phyloP scores from a whole-genome alignment of 2,329 filamentous ascomycete species.

The Paraconiothyrium sp. region DNA sequence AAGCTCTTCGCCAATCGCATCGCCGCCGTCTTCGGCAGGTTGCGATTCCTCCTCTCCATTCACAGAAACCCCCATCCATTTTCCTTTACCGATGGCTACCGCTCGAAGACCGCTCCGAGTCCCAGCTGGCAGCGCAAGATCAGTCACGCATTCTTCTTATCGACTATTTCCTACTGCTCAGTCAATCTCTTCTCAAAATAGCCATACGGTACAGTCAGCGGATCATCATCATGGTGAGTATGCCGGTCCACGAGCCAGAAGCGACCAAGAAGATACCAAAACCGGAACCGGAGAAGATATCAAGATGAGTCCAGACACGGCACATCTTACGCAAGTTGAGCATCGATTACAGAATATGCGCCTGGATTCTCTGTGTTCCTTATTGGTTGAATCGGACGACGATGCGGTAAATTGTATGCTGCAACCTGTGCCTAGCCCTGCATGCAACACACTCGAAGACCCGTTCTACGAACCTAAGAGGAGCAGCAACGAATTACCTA shows the following conservation, averaged over 20 bases:
- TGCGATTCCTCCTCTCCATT: slow-evolving; percentile 56
- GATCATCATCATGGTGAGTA: slow-evolving; percentile 64
- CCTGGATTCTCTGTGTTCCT: slow-evolving; percentile 43
- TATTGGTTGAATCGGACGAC: slow-evolving; percentile 45
- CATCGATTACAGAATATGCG: slow-evolving; percentile 33
- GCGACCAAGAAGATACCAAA: slow-evolving; percentile 15
- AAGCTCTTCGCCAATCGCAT: slow-evolving; percentile 39
- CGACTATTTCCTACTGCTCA: slow-evolving; percentile 46
- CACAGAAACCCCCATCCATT: slow-evolving; percentile 53
- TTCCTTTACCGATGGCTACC: slow-evolving; percentile 47
- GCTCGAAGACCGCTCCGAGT: slow-evolving; percentile 32
- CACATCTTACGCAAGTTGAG: slow-evolving; percentile 31
- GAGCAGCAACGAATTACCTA: slow-evolving; percentile 6
- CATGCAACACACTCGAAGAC: slow-evolving; percentile 28
- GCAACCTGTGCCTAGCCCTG: slow-evolving; percentile 54
- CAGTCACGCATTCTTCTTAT: slow-evolving; percentile 42
- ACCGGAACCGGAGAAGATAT: slow-evolving; percentile 3
- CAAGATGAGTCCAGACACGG: slow-evolving; percentile 33
- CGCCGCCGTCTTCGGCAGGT: slow-evolving; percentile 35
- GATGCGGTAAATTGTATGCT: slow-evolving; percentile 52
- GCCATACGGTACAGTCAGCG: slow-evolving; percentile 43
- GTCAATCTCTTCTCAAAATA: slow-evolving; percentile 38
- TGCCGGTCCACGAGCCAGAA: slow-evolving; percentile 40
- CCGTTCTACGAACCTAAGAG: slow-evolving; percentile 23
- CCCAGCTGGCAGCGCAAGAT: slow-evolving; percentile 42